Evolutionary conservation across 306 rosid species (phyloP).

Genomic region (Fagus crenata): DNA sequence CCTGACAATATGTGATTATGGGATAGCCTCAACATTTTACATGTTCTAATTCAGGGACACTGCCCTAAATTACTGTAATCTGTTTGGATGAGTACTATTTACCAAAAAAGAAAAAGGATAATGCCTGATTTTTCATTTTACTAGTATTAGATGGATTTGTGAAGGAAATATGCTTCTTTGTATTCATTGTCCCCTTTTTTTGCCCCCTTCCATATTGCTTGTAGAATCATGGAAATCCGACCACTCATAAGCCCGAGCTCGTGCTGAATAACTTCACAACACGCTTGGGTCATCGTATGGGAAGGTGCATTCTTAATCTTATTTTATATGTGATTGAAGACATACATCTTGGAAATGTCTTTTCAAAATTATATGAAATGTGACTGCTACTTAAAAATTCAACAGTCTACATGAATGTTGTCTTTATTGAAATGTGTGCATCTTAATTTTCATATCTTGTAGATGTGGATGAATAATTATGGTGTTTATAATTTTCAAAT

Average conservation of each 20-base stretch:
- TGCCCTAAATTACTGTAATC: too few species aligned
- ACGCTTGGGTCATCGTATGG: conserved; percentile 84
- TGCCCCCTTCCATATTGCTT: conserved; percentile 8
- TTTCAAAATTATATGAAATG: conserved; percentile 1
- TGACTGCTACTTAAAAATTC: conserved; percentile 2
- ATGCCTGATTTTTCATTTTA: not conserved
- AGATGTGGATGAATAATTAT: not conserved
- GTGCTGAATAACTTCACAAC: conserved; percentile 76
- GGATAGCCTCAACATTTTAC: too few species aligned
- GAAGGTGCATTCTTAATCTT: conserved; percentile 57
- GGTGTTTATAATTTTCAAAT: conserved; percentile 22
- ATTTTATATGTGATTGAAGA: conserved; percentile 4
- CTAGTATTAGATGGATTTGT: not conserved
- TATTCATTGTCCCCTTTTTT: conserved; percentile 15
- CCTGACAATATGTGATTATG: too few species aligned
- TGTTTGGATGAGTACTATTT: too few species aligned
- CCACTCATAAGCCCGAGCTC: conserved; percentile 88
- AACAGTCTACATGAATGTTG: not conserved
- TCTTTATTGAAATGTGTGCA: not conserved
- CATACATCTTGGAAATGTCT: conserved; percentile 10
- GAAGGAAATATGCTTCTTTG: not conserved
- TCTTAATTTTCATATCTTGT: conserved; percentile 11
- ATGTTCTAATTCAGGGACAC: too few species aligned
- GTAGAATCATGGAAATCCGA: conserved; percentile 94
- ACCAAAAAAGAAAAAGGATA: not conserved